phyloP scores from a whole-genome alignment of 352 stramenopile genomes.

The Phytophthora pini region DNA sequence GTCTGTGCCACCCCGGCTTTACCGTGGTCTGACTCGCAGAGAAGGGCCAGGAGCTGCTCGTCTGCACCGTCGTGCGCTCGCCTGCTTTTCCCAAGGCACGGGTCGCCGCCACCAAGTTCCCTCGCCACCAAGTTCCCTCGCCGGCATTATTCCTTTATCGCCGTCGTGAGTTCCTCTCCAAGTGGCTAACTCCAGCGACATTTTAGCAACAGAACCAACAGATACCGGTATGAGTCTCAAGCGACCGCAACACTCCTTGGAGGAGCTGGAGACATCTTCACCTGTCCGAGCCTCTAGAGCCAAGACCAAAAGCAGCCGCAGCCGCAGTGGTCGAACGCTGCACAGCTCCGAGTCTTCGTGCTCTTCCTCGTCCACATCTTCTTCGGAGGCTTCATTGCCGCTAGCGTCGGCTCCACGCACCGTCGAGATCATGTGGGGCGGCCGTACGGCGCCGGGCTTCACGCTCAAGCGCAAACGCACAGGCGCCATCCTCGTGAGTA shows the following conservation, averaged over 20 bases:
- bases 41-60: conserved; percentile 4
- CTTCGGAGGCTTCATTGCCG: conserved; percentile 8
- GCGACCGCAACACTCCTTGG: conserved; percentile 22
- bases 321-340: conserved; percentile 21
- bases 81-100: conserved; percentile 22
- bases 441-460: conserved; percentile 58
- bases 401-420: conserved; percentile 50
- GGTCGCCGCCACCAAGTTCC: conserved; percentile 11
- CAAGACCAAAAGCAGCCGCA: conserved; percentile 20
- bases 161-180: neutral
- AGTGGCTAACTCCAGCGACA: conserved; percentile 4
- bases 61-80: conserved; percentile 21
- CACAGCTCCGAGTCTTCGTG: conserved; percentile 15
- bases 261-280: conserved; percentile 4
- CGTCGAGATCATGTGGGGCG: conserved; percentile 78
- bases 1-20: neutral
- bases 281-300: conserved; percentile 1
- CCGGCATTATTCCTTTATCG: conserved; percentile 25
- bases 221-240: conserved; percentile 30
- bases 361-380: conserved; percentile 17
- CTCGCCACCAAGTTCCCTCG: conserved; percentile 14
- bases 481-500: conserved; percentile 74
- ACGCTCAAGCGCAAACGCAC: conserved; percentile 80
- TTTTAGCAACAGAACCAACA: neutral
- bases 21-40: conserved; percentile 22